Percentiles rank a stretch among this genome's conserved stretches.
These are phyloP conservation scores for Chaetomiaceae sp. DNA, from an alignment of 2,329 filamentous ascomycete species.

Conservation along the genomic window DNA sequence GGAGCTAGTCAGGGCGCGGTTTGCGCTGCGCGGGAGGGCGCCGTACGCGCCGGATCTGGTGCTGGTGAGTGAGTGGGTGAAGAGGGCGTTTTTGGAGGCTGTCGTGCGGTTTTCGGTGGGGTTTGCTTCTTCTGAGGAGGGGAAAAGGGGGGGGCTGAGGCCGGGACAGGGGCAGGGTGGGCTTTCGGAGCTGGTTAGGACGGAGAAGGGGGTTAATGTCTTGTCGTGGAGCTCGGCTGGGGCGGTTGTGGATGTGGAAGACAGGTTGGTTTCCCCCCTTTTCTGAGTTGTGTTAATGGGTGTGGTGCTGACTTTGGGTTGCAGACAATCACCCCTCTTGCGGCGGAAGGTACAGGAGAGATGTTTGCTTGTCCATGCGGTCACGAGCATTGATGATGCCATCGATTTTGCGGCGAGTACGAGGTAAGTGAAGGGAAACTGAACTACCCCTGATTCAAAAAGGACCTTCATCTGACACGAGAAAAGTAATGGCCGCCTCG, in stretches of 20 bases:
- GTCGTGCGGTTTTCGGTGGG: not conserved
- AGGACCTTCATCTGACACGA: not conserved
- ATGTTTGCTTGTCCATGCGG: conserved; percentile 1
- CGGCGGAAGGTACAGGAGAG: conserved; percentile 4
- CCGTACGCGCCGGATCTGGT: conserved; percentile 3
- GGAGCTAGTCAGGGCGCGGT: not conserved
- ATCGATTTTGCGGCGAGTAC: conserved; percentile 4
- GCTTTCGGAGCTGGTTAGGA: not conserved
- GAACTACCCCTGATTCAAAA: no score
- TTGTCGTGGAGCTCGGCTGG: conserved; percentile 7
- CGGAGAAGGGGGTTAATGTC: conserved; percentile 3
- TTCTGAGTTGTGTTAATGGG: no score
- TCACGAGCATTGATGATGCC: conserved; percentile 9
- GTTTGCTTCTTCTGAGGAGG: not conserved
- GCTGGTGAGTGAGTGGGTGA: conserved; percentile 7
- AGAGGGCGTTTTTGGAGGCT: conserved; percentile 1
- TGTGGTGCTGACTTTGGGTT: not conserved
- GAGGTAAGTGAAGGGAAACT: not conserved
- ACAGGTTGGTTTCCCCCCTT: no score
- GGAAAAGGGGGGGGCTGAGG: not conserved
- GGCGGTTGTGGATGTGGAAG: conserved; percentile 4
- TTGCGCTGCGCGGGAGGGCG: conserved; percentile 3
- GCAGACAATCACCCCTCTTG: conserved; percentile 1
- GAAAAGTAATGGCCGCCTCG: not conserved
- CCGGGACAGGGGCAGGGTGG: not conserved